A percentile compares a stretch with the other conserved stretches of the same genome.
Evolutionary conservation across 129 eudicot genomes (phyloP).

Genomic region (Flaveria trinervia): DNA sequence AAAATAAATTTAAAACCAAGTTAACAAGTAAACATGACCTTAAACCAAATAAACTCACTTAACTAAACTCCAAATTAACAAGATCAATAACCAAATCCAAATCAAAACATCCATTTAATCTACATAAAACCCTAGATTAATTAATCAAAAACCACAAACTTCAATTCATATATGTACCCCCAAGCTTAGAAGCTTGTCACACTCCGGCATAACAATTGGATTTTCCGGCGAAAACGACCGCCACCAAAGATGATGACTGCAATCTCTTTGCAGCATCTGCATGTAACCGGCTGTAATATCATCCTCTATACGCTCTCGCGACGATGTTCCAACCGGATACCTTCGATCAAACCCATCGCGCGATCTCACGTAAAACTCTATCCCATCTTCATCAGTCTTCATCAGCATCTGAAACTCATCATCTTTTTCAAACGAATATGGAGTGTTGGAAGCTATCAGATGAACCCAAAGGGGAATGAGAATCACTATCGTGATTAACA

Average conservation of each 20-base stretch:
- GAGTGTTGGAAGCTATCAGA: background rate
- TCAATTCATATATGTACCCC: background rate
- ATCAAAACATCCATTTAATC: too few relatives aligned
- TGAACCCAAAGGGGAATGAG: background rate
- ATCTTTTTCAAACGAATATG: background rate
- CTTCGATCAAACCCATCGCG: background rate
- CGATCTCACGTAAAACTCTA: background rate
- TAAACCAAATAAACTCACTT: too few relatives aligned
- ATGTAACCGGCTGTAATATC: background rate
- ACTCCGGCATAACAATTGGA: background rate
- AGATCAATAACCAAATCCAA: too few relatives aligned
- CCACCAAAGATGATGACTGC: background rate
- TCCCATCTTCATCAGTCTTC: background rate
- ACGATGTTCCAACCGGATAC: background rate
- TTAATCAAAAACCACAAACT: too few relatives aligned
- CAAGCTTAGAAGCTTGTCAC: constrained; percentile 1
- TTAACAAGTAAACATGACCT: too few relatives aligned
- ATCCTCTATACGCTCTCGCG: background rate
- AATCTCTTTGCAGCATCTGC: background rate
- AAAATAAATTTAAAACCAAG: too few relatives aligned
- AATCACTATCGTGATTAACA: background rate
- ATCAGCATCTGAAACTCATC: background rate
- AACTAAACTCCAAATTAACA: too few relatives aligned
- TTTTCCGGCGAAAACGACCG: too few relatives aligned
- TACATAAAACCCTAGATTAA: too few relatives aligned